Percentiles rank a stretch among this genome's conserved stretches.
Evolutionary conservation across 208 protist species (phyloP).

Genomic region (Leishmania braziliensis): DNA sequence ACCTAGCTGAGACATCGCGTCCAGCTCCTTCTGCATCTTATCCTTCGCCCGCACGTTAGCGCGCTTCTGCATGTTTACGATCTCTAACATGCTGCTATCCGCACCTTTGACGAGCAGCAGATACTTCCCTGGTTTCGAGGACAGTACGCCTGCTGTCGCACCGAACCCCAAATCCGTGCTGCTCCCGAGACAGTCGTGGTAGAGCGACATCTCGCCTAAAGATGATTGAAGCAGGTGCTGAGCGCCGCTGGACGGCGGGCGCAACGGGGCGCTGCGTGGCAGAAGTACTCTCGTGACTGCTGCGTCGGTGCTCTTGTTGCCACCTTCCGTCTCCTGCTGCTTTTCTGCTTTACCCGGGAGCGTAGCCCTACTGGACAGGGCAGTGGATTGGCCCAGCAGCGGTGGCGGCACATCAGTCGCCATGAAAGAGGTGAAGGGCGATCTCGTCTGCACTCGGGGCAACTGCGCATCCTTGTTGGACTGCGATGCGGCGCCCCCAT

Average conservation of each 20-base stretch:
- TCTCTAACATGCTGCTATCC: slow-evolving; percentile 83
- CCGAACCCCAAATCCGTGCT: not conserved
- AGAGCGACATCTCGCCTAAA: not conserved
- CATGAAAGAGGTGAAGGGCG: not conserved
- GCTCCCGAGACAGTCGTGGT: not conserved
- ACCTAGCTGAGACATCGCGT: slow-evolving; percentile 52
- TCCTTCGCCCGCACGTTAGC: slow-evolving; percentile 34
- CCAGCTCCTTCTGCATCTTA: slow-evolving; percentile 48
- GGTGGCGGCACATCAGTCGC: not conserved
- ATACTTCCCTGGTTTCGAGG: slow-evolving; percentile 22
- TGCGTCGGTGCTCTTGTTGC: not conserved
- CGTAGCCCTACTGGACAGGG: not conserved
- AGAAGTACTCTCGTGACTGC: not conserved
- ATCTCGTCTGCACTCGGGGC: not conserved
- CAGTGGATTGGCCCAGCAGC: not conserved
- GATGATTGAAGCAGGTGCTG: not conserved
- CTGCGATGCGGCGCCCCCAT: not conserved
- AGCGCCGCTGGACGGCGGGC: not conserved
- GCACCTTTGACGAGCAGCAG: slow-evolving; percentile 87
- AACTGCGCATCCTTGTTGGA: not conserved
- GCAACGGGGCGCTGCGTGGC: not conserved
- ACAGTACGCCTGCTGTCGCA: not conserved
- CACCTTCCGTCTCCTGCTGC: not conserved
- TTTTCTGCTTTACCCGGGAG: not conserved
- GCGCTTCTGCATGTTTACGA: slow-evolving; percentile 55